A percentile compares a stretch with the other conserved stretches of the same genome.
Conservation (phyloP, 495 filamentous ascomycete species). For the Podospora pseudopauciseta region DNA sequence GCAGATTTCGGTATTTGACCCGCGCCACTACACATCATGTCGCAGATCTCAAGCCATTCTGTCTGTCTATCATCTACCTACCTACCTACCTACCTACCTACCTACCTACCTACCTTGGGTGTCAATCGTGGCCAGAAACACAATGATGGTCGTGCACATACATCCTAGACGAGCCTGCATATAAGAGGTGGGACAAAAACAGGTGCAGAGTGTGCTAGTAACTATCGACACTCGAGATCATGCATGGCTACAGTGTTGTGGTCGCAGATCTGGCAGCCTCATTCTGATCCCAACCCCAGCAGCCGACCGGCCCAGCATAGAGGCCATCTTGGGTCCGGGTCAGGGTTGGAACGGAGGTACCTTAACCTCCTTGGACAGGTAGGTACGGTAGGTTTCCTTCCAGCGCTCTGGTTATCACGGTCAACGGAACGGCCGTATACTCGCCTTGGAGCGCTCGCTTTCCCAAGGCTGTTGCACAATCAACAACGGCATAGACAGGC, state of each 20-base stretch:
- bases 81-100: too few species aligned
- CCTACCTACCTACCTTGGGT: too few species aligned
- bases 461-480: background rate
- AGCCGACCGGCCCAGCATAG: too few species aligned
- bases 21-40: slow-evolving; percentile 17
- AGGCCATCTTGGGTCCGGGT: too few species aligned
- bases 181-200: slow-evolving; percentile 1
- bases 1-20: slow-evolving; percentile 25
- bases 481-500: background rate
- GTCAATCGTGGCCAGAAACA: background rate
- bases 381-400: too few species aligned
- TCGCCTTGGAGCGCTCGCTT: background rate
- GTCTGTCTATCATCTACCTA: too few species aligned
- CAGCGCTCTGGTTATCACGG: background rate
- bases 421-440: background rate
- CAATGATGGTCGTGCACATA: background rate
- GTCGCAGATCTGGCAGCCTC: slow-evolving; percentile 8
- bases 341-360: too few species aligned
- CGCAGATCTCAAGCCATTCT: slow-evolving; percentile 11
- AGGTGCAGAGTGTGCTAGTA: slow-evolving; percentile 5
- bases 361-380: too few species aligned
- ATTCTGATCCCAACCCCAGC: too few species aligned
- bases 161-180: background rate
- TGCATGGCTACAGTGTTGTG: slow-evolving; percentile 3
- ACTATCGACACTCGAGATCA: slow-evolving; percentile 4